Base-by-base conservation (phyloP, 768 basidiomycete species). In the Suillus hirtellus region DNA sequence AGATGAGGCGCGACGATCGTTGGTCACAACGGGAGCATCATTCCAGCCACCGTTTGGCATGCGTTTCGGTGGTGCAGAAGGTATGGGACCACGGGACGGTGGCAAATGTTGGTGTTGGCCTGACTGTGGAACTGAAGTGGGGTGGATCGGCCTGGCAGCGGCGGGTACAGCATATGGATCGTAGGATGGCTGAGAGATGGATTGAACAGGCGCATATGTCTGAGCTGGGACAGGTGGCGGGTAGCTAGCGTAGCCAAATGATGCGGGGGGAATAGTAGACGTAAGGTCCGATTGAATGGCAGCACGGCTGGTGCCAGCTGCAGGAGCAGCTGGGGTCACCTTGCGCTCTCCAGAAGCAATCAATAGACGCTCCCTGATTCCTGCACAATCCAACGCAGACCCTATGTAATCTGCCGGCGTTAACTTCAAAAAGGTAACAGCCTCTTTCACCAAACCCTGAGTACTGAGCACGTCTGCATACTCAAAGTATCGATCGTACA, bases 401-500 rank as follows among this genome's bases (percentile, higher is more conserved):
- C 90, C 90, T 54, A 85, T 84, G 76, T 97, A 99, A 59, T 86
- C 88, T 12, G 77, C 68, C 1, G 97, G 97, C 0, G 89, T 93
- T 67, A 93, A 77, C 69, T 86, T 84, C 73, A 97, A 77, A 75
- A 93, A 96, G 47, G 82, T 80, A 27, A 88, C 83, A 0, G 95
- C 96, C 61, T 95, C 88, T 68, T 88, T 84, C 56, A 95, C 79
- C 21, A 96, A 82, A n/a, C 96, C 96, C 72, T 99, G 96, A 0
- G 89, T 84, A 7, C 92, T 92, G 31, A 99, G 82, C 59, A 98
- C 79, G 66, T 97, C 93, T 3, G 96, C 95, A 69, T 99, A 99
- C 75, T 99, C 97, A 70, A 92, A 88, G 80, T 97, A 99, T 15
- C 90, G 85, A 71, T 98, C 95, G 71, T 99, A 99, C 54, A 99